Percentiles rank a stretch among this genome's conserved stretches.
Evolutionary conservation across 805 yeast genomes (phyloP).

Genomic region (Cyberlindnera euphorbiiphila): DNA sequence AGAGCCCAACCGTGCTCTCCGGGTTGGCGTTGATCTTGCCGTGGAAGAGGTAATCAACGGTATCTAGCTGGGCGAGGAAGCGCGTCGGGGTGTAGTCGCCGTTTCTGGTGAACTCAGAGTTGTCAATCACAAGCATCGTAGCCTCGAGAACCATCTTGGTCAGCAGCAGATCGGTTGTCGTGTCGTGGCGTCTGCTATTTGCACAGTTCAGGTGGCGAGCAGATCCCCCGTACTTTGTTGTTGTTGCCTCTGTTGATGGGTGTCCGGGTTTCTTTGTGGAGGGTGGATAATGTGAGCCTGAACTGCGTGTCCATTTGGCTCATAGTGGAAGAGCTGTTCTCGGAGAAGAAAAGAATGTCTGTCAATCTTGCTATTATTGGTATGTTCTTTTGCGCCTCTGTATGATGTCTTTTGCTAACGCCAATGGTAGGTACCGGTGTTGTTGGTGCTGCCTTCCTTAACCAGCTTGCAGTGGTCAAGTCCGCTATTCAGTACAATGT

Average conservation of each 20-base stretch:
- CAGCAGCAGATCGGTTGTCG: no score
- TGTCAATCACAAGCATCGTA: slow-evolving; percentile 91
- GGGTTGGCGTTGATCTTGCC: slow-evolving; percentile 87
- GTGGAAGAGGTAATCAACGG: slow-evolving; percentile 82
- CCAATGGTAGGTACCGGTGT: slow-evolving; percentile 75
- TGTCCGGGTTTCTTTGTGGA: no score
- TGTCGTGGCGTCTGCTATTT: no score
- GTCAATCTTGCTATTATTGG: slow-evolving; percentile 74
- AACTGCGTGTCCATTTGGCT: no score
- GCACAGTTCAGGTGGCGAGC: no score
- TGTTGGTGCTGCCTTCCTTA: slow-evolving; percentile 88
- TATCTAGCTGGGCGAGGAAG: slow-evolving; percentile 87
- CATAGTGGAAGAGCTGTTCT: no score
- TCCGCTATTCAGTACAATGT: slow-evolving; percentile 67
- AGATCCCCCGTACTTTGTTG: no score
- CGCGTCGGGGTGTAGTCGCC: slow-evolving; percentile 90
- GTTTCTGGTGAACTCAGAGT: slow-evolving; percentile 92
- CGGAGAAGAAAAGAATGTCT: no score
- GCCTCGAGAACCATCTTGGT: slow-evolving; percentile 91
- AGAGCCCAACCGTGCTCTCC: slow-evolving; percentile 87
- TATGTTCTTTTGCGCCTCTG: slow-evolving; percentile 19
- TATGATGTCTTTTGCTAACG: slow-evolving; percentile 5
- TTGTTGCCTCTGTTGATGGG: no score
- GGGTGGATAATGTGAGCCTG: no score
- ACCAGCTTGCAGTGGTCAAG: slow-evolving; percentile 65